Conservation (phyloP, 352 stramenopile species). For the Phytophthora tentaculata region DNA sequence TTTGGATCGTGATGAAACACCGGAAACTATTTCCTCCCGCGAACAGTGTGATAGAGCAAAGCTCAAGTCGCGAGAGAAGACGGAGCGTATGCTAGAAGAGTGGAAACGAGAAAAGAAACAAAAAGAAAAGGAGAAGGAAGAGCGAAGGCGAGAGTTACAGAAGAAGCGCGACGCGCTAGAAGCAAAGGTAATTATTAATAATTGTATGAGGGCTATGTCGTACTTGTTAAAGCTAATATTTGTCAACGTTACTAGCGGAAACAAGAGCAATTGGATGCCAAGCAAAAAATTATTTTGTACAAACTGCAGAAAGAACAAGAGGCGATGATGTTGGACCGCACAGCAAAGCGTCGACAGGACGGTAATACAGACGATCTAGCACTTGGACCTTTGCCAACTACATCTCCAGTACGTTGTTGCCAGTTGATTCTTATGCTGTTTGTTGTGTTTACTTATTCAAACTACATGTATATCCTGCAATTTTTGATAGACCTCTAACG, state of each 20-base stretch:
- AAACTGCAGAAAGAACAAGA: conserved; percentile 84
- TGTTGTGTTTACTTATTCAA: conserved; percentile 5
- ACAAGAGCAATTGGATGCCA: conserved; percentile 72
- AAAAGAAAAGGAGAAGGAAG: conserved; percentile 33
- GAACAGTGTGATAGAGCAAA: conserved; percentile 12
- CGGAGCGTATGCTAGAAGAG: conserved; percentile 34
- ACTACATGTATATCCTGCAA: too few species aligned
- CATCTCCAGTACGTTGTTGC: conserved; percentile 36
- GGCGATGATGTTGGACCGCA: conserved; percentile 23
- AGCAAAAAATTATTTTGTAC: conserved; percentile 79
- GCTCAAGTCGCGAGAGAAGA: conserved; percentile 33
- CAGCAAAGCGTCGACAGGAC: conserved; percentile 21
- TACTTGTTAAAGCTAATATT: too few species aligned
- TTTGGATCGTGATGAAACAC: neutral
- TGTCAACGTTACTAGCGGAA: conserved; percentile 35
- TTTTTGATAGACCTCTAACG: conserved; percentile 39
- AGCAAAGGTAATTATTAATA: conserved; percentile 68
- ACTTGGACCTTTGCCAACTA: conserved; percentile 11
- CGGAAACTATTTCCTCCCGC: neutral
- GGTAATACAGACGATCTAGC: conserved; percentile 15
- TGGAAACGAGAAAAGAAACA: conserved; percentile 60
- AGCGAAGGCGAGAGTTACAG: conserved; percentile 38
- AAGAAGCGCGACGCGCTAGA: conserved; percentile 47
- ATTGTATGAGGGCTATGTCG: neutral
- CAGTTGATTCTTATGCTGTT: neutral